phyloP scores from a whole-genome alignment of 2,329 filamentous ascomycete species.

The Paraphoma sp. region DNA sequence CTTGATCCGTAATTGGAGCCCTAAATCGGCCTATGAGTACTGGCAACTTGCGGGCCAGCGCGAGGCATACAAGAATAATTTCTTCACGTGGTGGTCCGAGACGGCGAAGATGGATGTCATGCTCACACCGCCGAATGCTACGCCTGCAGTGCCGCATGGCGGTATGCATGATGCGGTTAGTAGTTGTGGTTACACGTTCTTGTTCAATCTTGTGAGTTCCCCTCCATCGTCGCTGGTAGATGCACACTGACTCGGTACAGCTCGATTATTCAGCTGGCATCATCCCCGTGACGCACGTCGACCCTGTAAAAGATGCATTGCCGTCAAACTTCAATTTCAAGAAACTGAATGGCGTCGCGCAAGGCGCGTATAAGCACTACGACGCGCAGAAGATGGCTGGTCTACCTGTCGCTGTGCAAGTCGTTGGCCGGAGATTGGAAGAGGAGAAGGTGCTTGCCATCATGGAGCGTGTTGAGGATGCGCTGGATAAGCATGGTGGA shows the following conservation, averaged over 20 bases:
- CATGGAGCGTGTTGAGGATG: slow-evolving; percentile 80
- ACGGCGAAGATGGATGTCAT: slow-evolving; percentile 75
- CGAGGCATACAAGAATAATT: slow-evolving; percentile 77
- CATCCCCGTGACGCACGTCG: slow-evolving; percentile 84
- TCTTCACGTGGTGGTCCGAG: slow-evolving; percentile 85
- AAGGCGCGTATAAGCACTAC: slow-evolving; percentile 86
- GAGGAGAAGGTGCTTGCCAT: slow-evolving; percentile 86
- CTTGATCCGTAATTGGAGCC: slow-evolving; percentile 74
- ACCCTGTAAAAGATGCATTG: slow-evolving; percentile 70
- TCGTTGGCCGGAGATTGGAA: slow-evolving; percentile 79
- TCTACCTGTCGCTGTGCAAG: slow-evolving; percentile 83
- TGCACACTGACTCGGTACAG: slow-evolving; percentile 47
- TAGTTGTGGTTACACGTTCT: slow-evolving; percentile 89
- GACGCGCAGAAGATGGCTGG: slow-evolving; percentile 84
- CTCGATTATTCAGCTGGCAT: slow-evolving; percentile 87
- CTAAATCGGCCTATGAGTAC: slow-evolving; percentile 77
- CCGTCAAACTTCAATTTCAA: slow-evolving; percentile 66
- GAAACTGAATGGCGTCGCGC: slow-evolving; percentile 78
- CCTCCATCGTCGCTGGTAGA: neutral
- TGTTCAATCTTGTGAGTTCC: slow-evolving; percentile 80
- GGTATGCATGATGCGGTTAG: slow-evolving; percentile 86
- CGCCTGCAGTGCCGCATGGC: slow-evolving; percentile 83
- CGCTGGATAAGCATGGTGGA: slow-evolving; percentile 64
- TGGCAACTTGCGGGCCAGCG: slow-evolving; percentile 81
- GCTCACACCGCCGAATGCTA: slow-evolving; percentile 85